Base-by-base conservation (phyloP, 2,329 filamentous ascomycete genomes). In the Mycocentrospora acerina region DNA sequence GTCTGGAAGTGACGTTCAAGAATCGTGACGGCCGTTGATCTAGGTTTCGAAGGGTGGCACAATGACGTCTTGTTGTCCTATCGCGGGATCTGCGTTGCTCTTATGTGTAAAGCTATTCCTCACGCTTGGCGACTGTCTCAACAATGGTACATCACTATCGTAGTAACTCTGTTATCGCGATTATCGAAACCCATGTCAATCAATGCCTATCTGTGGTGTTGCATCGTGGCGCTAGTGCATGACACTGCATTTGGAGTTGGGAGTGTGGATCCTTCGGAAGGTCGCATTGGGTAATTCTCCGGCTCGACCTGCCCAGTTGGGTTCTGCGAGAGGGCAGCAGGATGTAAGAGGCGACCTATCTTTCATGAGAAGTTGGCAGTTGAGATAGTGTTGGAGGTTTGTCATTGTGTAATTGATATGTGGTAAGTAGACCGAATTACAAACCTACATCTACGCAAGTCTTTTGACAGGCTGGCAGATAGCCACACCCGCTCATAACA, bases 261-360 rank as follows among this genome's bases (percentile, higher is more conserved):
- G 22, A 25, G 28, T 47, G 44, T 29, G 24, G 47, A 55, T 55
- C 52, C 42, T 52, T 46, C 55, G 53, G 55, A 35, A 45, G 29
- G 42, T 45, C 44, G 29, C 42, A 57, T 51, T 38, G 37, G 51
- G 51, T 28, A 51, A 49, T 45, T 37, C 35, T 9, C 44, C 52
- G 51, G 49, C 15, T 51, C 27, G 14, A 31, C 30, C 40, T 55
- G 29, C 54, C 42, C 31, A 40, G 32, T 14, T 33, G 12, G 32
- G 48, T 17, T 33, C n/a, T n/a, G n/a, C n/a, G n/a, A n/a, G 40
- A 44, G 39, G 5, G 9, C 19, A 22, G 5, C 5, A 22, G 9
- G 9, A 22, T 6, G 19, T 22, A 6, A 9, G 19, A 22, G 5
- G 19, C 9, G 5, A 22, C 19, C 19, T 22, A 22, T 22, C 19